phyloP scores from a whole-genome alignment of 805 yeast species.

The Candida nonsorbophila region DNA sequence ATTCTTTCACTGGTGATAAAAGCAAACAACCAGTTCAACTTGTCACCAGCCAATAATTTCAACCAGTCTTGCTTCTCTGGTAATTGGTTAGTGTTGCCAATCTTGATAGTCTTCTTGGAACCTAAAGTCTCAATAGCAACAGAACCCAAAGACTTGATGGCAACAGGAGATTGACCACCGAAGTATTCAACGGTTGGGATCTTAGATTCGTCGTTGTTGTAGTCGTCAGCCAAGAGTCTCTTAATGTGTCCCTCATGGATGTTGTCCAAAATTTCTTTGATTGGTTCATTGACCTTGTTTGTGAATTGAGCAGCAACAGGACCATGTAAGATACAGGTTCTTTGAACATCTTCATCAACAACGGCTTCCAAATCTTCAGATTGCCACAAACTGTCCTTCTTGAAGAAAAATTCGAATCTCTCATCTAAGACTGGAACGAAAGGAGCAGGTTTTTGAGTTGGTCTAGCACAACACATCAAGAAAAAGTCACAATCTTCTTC shows the following conservation, averaged over 20 bases:
- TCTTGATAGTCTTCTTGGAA: slow-evolving; percentile 28
- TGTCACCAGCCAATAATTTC: slow-evolving; percentile 70
- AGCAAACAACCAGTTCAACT: slow-evolving; percentile 87
- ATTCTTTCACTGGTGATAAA: slow-evolving; percentile 72
- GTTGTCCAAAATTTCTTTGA: slow-evolving; percentile 80
- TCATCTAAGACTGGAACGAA: slow-evolving; percentile 94
- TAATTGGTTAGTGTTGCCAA: slow-evolving; percentile 23
- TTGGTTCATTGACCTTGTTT: slow-evolving; percentile 84
- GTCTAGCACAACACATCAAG: slow-evolving; percentile 75
- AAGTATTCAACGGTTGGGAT: slow-evolving; percentile 90
- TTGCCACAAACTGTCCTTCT: slow-evolving; percentile 99
- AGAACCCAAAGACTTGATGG: slow-evolving; percentile 21
- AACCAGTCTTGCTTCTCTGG: slow-evolving; percentile 57
- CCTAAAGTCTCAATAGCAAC: slow-evolving; percentile 28
- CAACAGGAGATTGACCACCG: slow-evolving; percentile 51
- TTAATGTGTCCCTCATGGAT: slow-evolving; percentile 88
- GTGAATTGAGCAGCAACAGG: slow-evolving; percentile 97
- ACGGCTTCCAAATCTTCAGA: slow-evolving; percentile 96
- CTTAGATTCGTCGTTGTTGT: slow-evolving; percentile 60
- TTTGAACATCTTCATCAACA: slow-evolving; percentile 90
- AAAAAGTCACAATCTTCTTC: slow-evolving; percentile 96
- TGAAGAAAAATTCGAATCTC: slow-evolving; percentile 91
- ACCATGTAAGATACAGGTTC: slow-evolving; percentile 98
- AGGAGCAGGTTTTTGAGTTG: slow-evolving; percentile 94
- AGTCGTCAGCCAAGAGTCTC: slow-evolving; percentile 61